Evolutionary conservation across 805 yeast genomes (phyloP).

Genomic region (Debaryomyces hansenii): DNA sequence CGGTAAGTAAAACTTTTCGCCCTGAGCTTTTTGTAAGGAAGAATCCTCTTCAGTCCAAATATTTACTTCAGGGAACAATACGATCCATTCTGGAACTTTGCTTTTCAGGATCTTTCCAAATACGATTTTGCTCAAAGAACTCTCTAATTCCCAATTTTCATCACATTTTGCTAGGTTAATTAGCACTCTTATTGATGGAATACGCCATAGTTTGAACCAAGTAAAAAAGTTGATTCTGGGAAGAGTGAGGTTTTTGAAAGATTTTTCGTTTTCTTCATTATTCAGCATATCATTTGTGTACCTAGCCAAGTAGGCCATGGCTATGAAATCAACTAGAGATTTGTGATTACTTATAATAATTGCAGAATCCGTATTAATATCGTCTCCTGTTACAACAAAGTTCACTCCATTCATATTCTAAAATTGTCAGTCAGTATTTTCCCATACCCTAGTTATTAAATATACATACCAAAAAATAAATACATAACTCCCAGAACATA

Average conservation of each 20-base stretch:
- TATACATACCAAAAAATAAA: slow-evolving; percentile 27
- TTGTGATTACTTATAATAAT: slow-evolving; percentile 59
- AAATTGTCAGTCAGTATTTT: slow-evolving; percentile 5
- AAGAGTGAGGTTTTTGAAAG: slow-evolving; percentile 12
- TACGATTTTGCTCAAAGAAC: slow-evolving; percentile 30
- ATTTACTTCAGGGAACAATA: slow-evolving; percentile 84
- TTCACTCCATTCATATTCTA: slow-evolving; percentile 38
- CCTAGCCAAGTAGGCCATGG: slow-evolving; percentile 46
- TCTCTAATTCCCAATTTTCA: slow-evolving; percentile 67
- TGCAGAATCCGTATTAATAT: slow-evolving; percentile 34
- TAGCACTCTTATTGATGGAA: slow-evolving; percentile 55
- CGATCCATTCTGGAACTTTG: slow-evolving; percentile 57
- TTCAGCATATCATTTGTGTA: slow-evolving; percentile 14
- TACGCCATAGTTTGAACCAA: slow-evolving; percentile 66
- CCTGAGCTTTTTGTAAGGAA: slow-evolving; percentile 52
- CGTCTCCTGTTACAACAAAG: slow-evolving; percentile 45
- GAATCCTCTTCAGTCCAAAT: slow-evolving; percentile 53
- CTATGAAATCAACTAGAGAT: slow-evolving; percentile 64
- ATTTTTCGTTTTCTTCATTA: background rate
- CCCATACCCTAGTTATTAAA: background rate
- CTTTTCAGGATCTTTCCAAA: slow-evolving; percentile 38
- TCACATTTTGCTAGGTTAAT: slow-evolving; percentile 53
- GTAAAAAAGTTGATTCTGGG: slow-evolving; percentile 61
- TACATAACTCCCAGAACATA: slow-evolving; percentile 29
- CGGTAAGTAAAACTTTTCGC: slow-evolving; percentile 62